Evolutionary conservation across 768 basidiomycete genomes (phyloP).

Genomic region (Tubosaeta brunneosetosa): DNA sequence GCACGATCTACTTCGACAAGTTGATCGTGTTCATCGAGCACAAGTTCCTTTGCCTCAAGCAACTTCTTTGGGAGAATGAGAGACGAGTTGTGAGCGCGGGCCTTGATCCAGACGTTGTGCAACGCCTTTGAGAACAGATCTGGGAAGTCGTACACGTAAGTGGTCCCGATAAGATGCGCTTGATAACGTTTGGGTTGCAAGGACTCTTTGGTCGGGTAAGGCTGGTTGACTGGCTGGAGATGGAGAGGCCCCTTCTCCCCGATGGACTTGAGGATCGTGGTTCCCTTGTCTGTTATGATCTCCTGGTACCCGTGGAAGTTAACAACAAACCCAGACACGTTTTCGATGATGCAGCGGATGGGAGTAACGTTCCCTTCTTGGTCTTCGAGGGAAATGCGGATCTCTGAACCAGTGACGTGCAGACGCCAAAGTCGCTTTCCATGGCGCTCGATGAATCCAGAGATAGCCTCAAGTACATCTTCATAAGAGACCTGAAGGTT

Average conservation of each 20-base stretch:
- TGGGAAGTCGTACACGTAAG: slow-evolving; percentile 99
- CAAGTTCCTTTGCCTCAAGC: slow-evolving; percentile 83
- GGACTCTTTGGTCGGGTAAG: slow-evolving; percentile 97
- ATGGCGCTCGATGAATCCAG: slow-evolving; percentile 99
- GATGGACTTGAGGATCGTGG: slow-evolving; percentile 94
- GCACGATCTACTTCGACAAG: slow-evolving; percentile 87
- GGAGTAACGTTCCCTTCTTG: slow-evolving; percentile 92
- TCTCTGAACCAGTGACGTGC: slow-evolving; percentile 96
- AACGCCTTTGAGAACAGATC: slow-evolving; percentile 97
- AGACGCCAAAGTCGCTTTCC: slow-evolving; percentile 98
- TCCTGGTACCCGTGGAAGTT: slow-evolving; percentile 98
- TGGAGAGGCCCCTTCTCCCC: slow-evolving; percentile 97
- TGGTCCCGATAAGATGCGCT: slow-evolving; percentile 96
- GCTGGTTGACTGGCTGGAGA: slow-evolving; percentile 87
- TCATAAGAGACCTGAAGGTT: slow-evolving; percentile 93
- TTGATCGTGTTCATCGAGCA: slow-evolving; percentile 89
- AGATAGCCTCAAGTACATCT: slow-evolving; percentile 92
- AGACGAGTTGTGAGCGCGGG: slow-evolving; percentile 57
- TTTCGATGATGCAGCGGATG: slow-evolving; percentile 97
- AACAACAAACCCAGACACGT: slow-evolving; percentile 97
- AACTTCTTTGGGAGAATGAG: slow-evolving; percentile 72
- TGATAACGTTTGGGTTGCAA: slow-evolving; percentile 98
- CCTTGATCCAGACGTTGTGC: slow-evolving; percentile 85
- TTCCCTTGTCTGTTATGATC: slow-evolving; percentile 92
- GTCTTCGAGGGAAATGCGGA: slow-evolving; percentile 92